Evolutionary conservation across 2,329 filamentous ascomycete species (phyloP).

Genomic region (Neobulgaria alba): DNA sequence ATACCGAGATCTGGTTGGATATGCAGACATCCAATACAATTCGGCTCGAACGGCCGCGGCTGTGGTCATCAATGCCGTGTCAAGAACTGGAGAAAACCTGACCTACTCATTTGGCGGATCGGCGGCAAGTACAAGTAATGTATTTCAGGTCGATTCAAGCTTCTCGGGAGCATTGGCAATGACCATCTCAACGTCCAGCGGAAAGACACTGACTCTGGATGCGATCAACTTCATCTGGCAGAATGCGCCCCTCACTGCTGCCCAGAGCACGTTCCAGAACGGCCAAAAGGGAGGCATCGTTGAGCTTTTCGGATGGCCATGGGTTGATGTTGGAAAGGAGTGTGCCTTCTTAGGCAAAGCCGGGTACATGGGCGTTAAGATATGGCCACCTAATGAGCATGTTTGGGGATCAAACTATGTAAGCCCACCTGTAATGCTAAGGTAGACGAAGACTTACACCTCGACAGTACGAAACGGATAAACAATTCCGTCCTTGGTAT

Average conservation of each 20-base stretch:
- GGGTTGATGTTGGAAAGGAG: slow-evolving; percentile 26
- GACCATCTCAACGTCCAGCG: slow-evolving; percentile 18
- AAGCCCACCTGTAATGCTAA: no score
- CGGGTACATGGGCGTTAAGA: slow-evolving; percentile 28
- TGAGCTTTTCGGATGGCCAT: slow-evolving; percentile 28
- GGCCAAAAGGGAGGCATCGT: slow-evolving; percentile 27
- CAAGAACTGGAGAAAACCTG: slow-evolving; percentile 20
- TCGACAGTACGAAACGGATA: slow-evolving; percentile 24
- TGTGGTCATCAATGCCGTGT: slow-evolving; percentile 24
- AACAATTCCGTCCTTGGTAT: slow-evolving; percentile 27
- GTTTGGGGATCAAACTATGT: slow-evolving; percentile 26
- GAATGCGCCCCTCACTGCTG: slow-evolving; percentile 19
- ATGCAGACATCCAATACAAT: slow-evolving; percentile 28
- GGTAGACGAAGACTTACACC: no score
- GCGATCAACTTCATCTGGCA: slow-evolving; percentile 27
- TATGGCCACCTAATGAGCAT: slow-evolving; percentile 26
- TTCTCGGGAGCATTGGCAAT: slow-evolving; percentile 17
- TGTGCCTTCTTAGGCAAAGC: slow-evolving; percentile 26
- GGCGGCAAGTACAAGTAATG: slow-evolving; percentile 14
- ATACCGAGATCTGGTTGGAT: slow-evolving; percentile 24
- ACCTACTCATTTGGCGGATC: slow-evolving; percentile 16
- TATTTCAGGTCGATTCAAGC: slow-evolving; percentile 19
- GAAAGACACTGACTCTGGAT: slow-evolving; percentile 21
- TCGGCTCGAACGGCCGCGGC: slow-evolving; percentile 21
- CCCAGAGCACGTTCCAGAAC: slow-evolving; percentile 20